Evolutionary conservation across 169 alveolate genomes (phyloP).

Genomic region (Perkinsus chesapeaki): DNA sequence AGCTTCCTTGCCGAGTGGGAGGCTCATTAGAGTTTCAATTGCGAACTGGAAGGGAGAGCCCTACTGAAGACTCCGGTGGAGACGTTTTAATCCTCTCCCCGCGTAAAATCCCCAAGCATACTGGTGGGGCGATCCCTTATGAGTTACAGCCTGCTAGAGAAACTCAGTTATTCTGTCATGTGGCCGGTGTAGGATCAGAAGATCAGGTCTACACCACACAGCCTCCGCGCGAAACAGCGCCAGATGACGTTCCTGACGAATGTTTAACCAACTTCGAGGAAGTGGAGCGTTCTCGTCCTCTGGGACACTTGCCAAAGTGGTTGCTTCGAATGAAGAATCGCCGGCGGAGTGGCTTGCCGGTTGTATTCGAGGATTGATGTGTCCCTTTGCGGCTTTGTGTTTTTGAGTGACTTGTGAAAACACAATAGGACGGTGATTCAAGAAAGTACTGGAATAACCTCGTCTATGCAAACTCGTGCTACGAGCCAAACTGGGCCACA

Average conservation of each 20-base stretch:
- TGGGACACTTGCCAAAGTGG: neutral
- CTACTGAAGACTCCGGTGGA: neutral
- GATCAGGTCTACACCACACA: neutral
- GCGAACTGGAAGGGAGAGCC: neutral
- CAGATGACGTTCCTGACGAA: neutral
- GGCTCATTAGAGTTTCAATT: too few relatives aligned
- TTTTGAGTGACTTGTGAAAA: neutral
- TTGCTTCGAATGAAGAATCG: neutral
- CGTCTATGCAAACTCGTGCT: neutral
- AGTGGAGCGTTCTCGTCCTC: neutral
- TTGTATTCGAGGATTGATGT: neutral
- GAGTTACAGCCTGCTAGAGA: neutral
- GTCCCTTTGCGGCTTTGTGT: neutral
- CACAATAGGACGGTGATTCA: neutral
- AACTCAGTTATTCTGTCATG: neutral
- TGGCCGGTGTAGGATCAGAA: neutral
- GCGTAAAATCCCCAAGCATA: neutral
- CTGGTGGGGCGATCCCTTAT: neutral
- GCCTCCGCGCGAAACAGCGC: neutral
- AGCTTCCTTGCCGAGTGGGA: too few relatives aligned
- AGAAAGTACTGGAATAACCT: neutral
- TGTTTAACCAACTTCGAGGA: neutral
- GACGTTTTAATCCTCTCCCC: neutral
- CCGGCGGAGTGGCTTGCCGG: neutral
- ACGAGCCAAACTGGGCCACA: neutral